Conservation (phyloP, 164 flowering plant species). For the Nelumbo lutea region DNA sequence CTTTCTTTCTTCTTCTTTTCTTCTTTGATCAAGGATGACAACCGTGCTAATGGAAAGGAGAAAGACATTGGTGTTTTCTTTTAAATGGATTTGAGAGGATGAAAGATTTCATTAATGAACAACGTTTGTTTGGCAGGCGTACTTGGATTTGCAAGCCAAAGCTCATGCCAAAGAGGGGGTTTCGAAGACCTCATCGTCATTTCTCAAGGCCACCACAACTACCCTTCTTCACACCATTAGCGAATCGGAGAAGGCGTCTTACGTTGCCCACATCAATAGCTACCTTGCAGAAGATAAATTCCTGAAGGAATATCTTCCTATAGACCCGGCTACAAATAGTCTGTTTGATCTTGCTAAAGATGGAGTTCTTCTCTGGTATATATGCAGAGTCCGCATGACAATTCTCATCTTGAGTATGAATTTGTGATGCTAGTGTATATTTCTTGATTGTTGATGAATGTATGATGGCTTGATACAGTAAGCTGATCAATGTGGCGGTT, state of each 20-base stretch:
- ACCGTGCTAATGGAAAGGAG: background rate
- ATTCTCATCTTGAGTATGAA: slow-evolving; percentile 1
- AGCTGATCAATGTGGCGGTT: slow-evolving; percentile 92
- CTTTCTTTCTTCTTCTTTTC: background rate
- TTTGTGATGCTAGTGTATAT: background rate
- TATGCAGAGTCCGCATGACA: slow-evolving; percentile 8
- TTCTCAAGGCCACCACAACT: slow-evolving; percentile 73
- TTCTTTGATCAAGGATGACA: background rate
- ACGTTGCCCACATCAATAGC: slow-evolving; percentile 82
- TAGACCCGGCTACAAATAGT: slow-evolving; percentile 64
- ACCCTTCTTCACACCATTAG: slow-evolving; percentile 76
- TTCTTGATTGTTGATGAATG: slow-evolving; percentile 5
- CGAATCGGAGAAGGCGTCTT: slow-evolving; percentile 74
- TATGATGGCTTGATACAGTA: slow-evolving; percentile 43
- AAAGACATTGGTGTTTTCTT: background rate
- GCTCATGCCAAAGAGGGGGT: slow-evolving; percentile 49
- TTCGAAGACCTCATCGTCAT: slow-evolving; percentile 56
- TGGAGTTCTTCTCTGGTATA: slow-evolving; percentile 91
- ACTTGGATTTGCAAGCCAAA: slow-evolving; percentile 57
- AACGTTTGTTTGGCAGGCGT: slow-evolving; percentile 37
- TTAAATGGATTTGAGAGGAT: slow-evolving; percentile 5
- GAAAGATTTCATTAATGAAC: slow-evolving; percentile 3
- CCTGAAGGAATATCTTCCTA: slow-evolving; percentile 66
- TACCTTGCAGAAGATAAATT: slow-evolving; percentile 83
- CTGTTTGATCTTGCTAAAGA: slow-evolving; percentile 76